Conservation (phyloP, 2,329 filamentous ascomycete species). For the Leptographium lundbergii region DNA sequence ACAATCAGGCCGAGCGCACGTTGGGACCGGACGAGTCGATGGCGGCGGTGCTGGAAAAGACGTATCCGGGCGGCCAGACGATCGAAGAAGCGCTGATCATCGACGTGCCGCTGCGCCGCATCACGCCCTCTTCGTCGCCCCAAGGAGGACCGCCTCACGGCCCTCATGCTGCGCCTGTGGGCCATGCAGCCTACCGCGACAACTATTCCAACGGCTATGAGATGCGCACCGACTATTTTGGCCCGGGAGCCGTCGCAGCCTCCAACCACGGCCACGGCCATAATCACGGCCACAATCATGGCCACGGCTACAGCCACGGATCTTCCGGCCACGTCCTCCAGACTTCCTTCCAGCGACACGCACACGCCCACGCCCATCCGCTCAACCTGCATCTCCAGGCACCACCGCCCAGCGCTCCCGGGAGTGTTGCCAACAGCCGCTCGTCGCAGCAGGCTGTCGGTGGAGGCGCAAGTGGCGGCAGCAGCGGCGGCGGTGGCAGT, state of each 20-base stretch:
- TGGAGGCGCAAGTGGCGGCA: constrained; percentile 13
- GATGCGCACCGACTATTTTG: constrained; percentile 70
- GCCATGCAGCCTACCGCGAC: neutral
- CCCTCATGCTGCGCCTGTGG: neutral
- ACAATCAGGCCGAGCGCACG: constrained; percentile 46
- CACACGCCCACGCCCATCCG: neutral
- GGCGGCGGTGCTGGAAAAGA: constrained; percentile 61
- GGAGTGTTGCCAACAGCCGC: neutral
- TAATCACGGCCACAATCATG: constrained; percentile 14
- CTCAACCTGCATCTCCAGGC: neutral
- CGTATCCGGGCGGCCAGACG: constrained; percentile 75
- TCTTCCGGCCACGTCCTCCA: constrained; percentile 7
- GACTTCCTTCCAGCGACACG: neutral
- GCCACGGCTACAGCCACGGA: constrained; percentile 14
- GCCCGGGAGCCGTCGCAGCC: constrained; percentile 33
- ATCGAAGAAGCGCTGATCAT: constrained; percentile 87
- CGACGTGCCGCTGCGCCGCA: constrained; percentile 60
- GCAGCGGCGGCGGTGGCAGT: constrained; percentile 18
- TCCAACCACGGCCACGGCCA: neutral
- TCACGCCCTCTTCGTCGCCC: constrained; percentile 64
- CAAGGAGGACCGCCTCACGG: constrained; percentile 24
- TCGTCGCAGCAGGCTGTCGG: neutral
- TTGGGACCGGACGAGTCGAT: constrained; percentile 83
- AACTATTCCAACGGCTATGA: constrained; percentile 20
- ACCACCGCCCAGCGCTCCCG: neutral